Evolutionary conservation across 345 rosid genomes (phyloP).

Genomic region (Firmiana major): DNA sequence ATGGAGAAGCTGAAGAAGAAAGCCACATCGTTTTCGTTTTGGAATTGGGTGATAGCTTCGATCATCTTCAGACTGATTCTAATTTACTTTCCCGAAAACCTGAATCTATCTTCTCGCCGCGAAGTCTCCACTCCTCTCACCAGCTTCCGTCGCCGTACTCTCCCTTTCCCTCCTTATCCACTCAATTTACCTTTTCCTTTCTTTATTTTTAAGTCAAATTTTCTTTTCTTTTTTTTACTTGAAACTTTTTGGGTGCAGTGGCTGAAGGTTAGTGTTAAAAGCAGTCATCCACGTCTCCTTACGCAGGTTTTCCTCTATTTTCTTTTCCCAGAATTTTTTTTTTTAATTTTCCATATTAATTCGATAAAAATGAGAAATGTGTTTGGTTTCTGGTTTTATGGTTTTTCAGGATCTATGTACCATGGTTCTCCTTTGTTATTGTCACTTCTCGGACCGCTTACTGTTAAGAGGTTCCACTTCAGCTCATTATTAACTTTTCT

Average conservation of each 20-base stretch:
- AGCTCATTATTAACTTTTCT: background rate
- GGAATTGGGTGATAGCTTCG: slow-evolving; percentile 12
- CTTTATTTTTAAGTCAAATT: background rate
- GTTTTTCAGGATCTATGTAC: slow-evolving; percentile 80
- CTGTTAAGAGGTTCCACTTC: slow-evolving; percentile 53
- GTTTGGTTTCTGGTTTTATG: slow-evolving; percentile 5
- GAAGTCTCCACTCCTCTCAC: slow-evolving; percentile 96
- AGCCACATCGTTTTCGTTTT: slow-evolving; percentile 3
- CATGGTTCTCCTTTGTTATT: slow-evolving; percentile 91
- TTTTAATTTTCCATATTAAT: background rate
- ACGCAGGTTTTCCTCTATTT: slow-evolving; percentile 46
- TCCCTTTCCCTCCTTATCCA: slow-evolving; percentile 11
- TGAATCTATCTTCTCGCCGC: slow-evolving; percentile 51
- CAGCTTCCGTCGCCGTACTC: slow-evolving; percentile 86
- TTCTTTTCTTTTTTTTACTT: background rate
- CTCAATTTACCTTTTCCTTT: background rate
- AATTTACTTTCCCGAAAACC: slow-evolving; percentile 12
- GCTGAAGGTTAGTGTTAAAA: slow-evolving; percentile 98
- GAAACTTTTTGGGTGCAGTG: slow-evolving; percentile 37
- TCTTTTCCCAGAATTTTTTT: background rate
- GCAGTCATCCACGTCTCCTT: slow-evolving; percentile 87
- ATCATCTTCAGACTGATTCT: slow-evolving; percentile 14
- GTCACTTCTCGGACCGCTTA: slow-evolving; percentile 75
- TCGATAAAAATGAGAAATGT: background rate
- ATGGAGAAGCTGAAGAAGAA: slow-evolving; percentile 5